Conservation (phyloP, 2,329 filamentous ascomycete species). For the Trichoderma endophyticum region DNA sequence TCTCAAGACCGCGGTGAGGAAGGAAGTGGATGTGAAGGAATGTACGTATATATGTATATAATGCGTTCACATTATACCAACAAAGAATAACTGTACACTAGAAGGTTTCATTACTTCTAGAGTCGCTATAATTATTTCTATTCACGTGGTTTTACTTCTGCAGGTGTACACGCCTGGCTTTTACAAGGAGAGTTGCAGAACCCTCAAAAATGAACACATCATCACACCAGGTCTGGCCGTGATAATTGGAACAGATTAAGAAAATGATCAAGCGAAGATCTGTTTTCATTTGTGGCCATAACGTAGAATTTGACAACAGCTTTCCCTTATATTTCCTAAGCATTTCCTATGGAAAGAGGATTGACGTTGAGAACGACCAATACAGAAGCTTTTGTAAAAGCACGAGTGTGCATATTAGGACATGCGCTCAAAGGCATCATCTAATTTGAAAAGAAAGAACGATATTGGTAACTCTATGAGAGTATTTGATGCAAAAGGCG, state of each 20-base stretch:
- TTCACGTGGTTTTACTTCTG: neutral
- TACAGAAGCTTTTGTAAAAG: neutral
- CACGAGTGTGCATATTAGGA: neutral
- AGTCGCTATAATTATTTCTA: neutral
- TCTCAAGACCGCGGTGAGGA: neutral
- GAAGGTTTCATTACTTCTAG: neutral
- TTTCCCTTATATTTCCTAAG: neutral
- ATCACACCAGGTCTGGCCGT: neutral
- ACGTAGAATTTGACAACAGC: neutral
- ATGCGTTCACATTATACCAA: neutral
- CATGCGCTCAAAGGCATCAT: neutral
- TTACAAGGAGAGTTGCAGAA: neutral
- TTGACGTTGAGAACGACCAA: neutral
- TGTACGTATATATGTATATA: neutral
- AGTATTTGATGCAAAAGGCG: neutral
- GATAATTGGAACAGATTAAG: neutral
- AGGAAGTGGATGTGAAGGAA: neutral
- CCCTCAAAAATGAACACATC: neutral
- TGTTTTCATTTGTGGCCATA: neutral
- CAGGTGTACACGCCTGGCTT: neutral
- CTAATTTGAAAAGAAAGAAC: neutral
- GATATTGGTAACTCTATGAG: neutral
- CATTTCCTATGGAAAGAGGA: neutral
- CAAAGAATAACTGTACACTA: neutral
- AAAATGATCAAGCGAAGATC: neutral